Percentiles rank a stretch among this genome's conserved stretches.
These are phyloP conservation scores for Yamadazyma insecticola DNA, from an alignment of 805 yeast genomes.

Conservation along the genomic window DNA sequence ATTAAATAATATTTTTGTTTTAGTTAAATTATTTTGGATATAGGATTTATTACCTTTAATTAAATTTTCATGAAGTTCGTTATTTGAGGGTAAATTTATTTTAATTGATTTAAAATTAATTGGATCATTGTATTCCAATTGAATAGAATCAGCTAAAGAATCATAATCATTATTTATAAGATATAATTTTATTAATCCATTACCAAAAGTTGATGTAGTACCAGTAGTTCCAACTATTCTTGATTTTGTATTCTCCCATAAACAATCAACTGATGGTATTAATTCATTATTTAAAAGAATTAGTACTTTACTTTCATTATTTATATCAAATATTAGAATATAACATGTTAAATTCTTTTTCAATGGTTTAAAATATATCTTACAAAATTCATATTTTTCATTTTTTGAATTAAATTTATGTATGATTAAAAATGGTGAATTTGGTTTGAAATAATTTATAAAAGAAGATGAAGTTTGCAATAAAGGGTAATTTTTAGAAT, in stretches of 20 bases:
- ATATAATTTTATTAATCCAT: conserved; percentile 21
- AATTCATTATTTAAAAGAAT: conserved; percentile 24
- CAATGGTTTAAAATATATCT: conserved; percentile 15
- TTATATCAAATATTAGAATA: conserved; percentile 17
- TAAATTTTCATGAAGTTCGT: conserved; percentile 2
- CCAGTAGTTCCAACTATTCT: conserved; percentile 30
- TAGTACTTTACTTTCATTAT: conserved; percentile 9
- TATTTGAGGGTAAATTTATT: conserved; percentile 4
- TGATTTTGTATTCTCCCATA: conserved; percentile 22
- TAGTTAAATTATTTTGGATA: conserved; percentile 2
- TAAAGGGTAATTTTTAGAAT: conserved; percentile 9
- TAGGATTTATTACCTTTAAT: conserved; percentile 2
- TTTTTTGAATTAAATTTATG: conserved; percentile 1
- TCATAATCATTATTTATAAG: conserved; percentile 15
- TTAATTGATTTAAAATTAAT: conserved; percentile 8
- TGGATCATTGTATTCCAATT: conserved; percentile 2
- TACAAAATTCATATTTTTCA: not conserved
- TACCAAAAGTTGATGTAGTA: conserved; percentile 31
- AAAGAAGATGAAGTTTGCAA: conserved; percentile 19
- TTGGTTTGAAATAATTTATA: conserved; percentile 21
- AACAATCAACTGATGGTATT: conserved; percentile 25
- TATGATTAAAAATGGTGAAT: conserved; percentile 25
- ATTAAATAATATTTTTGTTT: conserved; percentile 11
- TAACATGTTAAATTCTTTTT: conserved; percentile 25
- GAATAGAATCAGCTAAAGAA: conserved; percentile 18